Evolutionary conservation across 2,329 filamentous ascomycete genomes (phyloP).

Genomic region (Tolypocladium amazonense): DNA sequence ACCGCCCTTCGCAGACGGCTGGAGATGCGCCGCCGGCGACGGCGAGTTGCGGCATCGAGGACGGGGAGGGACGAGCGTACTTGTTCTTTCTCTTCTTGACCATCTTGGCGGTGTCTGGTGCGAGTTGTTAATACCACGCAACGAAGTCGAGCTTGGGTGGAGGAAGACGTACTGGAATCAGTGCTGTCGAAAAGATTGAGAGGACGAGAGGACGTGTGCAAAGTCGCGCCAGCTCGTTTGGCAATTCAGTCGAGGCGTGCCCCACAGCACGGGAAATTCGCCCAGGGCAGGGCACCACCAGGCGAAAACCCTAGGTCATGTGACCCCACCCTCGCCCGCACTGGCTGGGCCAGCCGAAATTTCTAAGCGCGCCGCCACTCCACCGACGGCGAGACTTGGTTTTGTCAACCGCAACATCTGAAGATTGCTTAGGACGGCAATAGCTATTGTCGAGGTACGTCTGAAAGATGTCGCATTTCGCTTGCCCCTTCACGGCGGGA

Average conservation of each 20-base stretch:
- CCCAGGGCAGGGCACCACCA: conserved; percentile 9
- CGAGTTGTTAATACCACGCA: conserved; percentile 22
- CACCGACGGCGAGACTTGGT: conserved; percentile 9
- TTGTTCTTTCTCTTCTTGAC: conserved; percentile 66
- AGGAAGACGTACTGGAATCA: conserved; percentile 15
- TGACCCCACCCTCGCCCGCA: conserved; percentile 7
- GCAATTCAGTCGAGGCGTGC: conserved; percentile 1
- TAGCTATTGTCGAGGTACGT: conserved; percentile 54
- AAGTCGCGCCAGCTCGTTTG: conserved; percentile 5
- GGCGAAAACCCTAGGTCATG: conserved; percentile 15
- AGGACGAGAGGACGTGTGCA: conserved; percentile 10
- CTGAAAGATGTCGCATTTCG: conserved; percentile 37
- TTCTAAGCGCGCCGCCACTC: conserved; percentile 18
- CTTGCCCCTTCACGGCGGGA: conserved; percentile 13
- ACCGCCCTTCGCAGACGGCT: neutral
- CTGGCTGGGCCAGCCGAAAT: conserved; percentile 10
- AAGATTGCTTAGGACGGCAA: conserved; percentile 55
- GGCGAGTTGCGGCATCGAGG: neutral
- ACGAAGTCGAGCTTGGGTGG: conserved; percentile 4
- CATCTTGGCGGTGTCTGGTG: conserved; percentile 50
- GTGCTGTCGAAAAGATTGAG: conserved; percentile 6
- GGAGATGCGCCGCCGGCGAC: neutral
- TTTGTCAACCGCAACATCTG: conserved; percentile 36
- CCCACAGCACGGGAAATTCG: conserved; percentile 6
- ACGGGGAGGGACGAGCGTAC: conserved; percentile 27